phyloP scores from a whole-genome alignment of 2,329 filamentous ascomycete species.

The Pseudocercospora fuligena region DNA sequence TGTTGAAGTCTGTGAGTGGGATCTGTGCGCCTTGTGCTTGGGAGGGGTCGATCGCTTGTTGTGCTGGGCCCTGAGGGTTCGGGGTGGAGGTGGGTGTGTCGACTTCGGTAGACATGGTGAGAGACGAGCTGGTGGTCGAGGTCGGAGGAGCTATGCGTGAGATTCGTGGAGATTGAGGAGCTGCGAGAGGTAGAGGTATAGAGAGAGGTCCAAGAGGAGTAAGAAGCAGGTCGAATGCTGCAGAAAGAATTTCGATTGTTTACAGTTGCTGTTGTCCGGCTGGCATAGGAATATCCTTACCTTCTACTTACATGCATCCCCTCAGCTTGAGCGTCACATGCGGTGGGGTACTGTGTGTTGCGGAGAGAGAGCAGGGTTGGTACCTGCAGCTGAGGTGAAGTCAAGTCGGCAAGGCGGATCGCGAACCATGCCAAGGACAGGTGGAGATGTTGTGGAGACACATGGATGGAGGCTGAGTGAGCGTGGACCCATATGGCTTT shows the following conservation, averaged over 20 bases:
- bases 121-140: not conserved
- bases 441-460: not conserved
- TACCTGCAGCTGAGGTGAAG: conserved; percentile 3
- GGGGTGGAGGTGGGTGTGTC: not conserved
- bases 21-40: conserved; percentile 52
- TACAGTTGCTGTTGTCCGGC: not conserved
- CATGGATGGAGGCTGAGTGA: not conserved
- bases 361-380: conserved; percentile 7
- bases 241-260: not conserved
- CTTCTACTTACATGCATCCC: not conserved
- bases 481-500: not conserved
- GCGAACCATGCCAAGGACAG: not conserved
- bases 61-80: conserved; percentile 7
- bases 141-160: not conserved
- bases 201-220: not conserved
- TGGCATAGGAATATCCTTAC: not conserved
- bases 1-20: conserved; percentile 50
- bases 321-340: conserved; percentile 2
- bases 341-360: conserved; percentile 3
- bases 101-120: not conserved
- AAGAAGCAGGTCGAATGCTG: conserved; percentile 1
- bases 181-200: not conserved
- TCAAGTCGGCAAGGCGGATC: not conserved
- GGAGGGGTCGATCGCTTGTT: conserved; percentile 15
- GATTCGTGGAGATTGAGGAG: not conserved